A percentile compares a stretch with the other conserved stretches of the same genome.
phyloP scores from a whole-genome alignment of 768 basidiomycete genomes.

The Mycena alexandri region DNA sequence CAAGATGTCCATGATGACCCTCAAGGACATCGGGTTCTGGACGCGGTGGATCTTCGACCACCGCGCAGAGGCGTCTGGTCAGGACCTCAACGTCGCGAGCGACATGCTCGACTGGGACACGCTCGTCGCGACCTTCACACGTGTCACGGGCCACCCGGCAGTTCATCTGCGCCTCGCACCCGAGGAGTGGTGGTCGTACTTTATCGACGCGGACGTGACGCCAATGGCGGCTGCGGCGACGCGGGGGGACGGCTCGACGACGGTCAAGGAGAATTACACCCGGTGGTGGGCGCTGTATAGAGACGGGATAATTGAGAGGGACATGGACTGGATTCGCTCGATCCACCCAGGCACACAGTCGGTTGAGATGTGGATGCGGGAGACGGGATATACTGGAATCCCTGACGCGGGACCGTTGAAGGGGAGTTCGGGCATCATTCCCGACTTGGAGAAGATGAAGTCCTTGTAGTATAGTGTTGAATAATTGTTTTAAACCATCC shows the following conservation, averaged over 20 bases:
- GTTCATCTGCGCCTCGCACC: conserved; percentile 47
- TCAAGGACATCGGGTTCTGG: conserved; percentile 44
- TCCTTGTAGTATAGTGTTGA: conserved; percentile 1
- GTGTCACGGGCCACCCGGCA: conserved; percentile 53
- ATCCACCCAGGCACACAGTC: conserved; percentile 48
- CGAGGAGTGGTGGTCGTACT: conserved; percentile 50
- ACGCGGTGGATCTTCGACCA: conserved; percentile 45
- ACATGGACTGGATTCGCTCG: conserved; percentile 58
- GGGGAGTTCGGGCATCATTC: conserved; percentile 21
- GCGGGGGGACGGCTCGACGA: conserved; percentile 48
- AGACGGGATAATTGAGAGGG: conserved; percentile 57
- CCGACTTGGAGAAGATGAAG: conserved; percentile 27
- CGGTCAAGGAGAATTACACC: conserved; percentile 55
- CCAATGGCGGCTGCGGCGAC: conserved; percentile 48
- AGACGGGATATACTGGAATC: conserved; percentile 28
- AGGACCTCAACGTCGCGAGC: conserved; percentile 43
- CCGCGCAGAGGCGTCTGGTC: conserved; percentile 38
- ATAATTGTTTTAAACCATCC: not conserved
- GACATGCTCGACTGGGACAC: conserved; percentile 40
- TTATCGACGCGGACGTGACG: conserved; percentile 43
- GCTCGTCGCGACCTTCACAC: conserved; percentile 49
- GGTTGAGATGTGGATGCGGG: conserved; percentile 32
- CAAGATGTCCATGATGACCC: conserved; percentile 40
- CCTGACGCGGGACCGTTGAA: conserved; percentile 18
- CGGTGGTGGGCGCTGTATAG: conserved; percentile 59